Base-by-base conservation (phyloP, 352 stramenopile genomes). In the Pythium pyrilobum region DNA sequence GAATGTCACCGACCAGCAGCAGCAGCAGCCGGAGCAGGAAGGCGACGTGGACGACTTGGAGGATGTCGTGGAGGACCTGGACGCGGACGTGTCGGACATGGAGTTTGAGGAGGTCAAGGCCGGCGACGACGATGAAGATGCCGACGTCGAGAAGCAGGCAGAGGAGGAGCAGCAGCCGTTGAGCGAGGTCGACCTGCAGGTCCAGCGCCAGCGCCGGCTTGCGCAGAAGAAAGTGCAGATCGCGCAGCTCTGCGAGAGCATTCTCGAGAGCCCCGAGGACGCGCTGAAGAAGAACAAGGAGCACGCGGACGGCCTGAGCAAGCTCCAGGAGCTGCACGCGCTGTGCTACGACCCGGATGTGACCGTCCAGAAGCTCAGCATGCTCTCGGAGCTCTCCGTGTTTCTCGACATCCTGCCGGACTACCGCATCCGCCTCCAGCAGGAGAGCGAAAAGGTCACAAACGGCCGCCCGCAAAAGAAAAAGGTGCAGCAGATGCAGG, bases 381-480 rank as follows among this genome's bases (percentile, higher is more conserved):
- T 98, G 59, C 71, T 98, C 40, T 98, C 92, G 8, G 70, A 97
- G 42, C 66, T 98, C 15, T 95, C 95, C 1, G 89, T 99, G 28
- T 98, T 98, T 51, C 74, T 97, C 36, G 96, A 99, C 50, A 96
- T 99, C 28, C 46, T 98, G 28, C 96, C 96, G 0, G 81, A 91
- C 53, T 98, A 99, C 73, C 84, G 95, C 46, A 98, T 99, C 45
- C 89, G 94, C 53, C 56, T 88, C 21, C 78, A 90, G 28, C 95
- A 77, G 1, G 71, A 89, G 43, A 57, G 59, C 3, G 92, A 98
- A 58, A 79, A 87, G 57, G 80, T 87, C 58, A 58, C 40, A 0
- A 74, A 86, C 21, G 87, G 87, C 29, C 77, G 76, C 0, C 81
- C 81, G 9, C 71, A 81, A 56, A 94, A 94, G 69, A 95, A 95